Conservation (phyloP, 176 grass and related monocot genomes). For the Eragrostis curvula region DNA sequence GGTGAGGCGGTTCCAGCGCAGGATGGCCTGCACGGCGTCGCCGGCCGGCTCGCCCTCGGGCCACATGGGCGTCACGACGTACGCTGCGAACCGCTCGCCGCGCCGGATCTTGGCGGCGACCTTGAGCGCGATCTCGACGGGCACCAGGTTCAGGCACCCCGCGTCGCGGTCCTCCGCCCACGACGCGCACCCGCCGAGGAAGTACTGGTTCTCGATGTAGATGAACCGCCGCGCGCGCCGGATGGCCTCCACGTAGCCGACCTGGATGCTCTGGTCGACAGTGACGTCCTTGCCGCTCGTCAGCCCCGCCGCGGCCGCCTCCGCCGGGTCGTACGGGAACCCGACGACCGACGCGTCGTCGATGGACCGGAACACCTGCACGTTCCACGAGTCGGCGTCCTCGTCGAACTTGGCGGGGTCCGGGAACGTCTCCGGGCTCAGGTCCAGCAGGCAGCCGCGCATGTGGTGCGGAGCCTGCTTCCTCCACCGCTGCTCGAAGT, state of each 20-base stretch:
- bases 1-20: slow-evolving; percentile 73
- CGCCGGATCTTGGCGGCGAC: slow-evolving; percentile 67
- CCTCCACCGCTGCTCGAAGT: slow-evolving; percentile 86
- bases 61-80: slow-evolving; percentile 90
- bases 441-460: slow-evolving; percentile 51
- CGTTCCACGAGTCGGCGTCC: slow-evolving; percentile 59
- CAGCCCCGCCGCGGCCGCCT: slow-evolving; percentile 61
- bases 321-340: slow-evolving; percentile 56
- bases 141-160: slow-evolving; percentile 84
- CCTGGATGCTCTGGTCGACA: slow-evolving; percentile 78
- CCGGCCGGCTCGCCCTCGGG: slow-evolving; percentile 72
- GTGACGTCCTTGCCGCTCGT: slow-evolving; percentile 64
- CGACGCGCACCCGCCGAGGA: slow-evolving; percentile 80
- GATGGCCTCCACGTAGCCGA: slow-evolving; percentile 76
- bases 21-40: slow-evolving; percentile 75
- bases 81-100: slow-evolving; percentile 74
- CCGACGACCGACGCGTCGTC: slow-evolving; percentile 83
- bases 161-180: slow-evolving; percentile 64
- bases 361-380: slow-evolving; percentile 92
- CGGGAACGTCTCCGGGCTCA: slow-evolving; percentile 40
- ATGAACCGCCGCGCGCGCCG: slow-evolving; percentile 76
- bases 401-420: slow-evolving; percentile 27
- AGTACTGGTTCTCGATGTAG: slow-evolving; percentile 98
- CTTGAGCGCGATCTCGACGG: slow-evolving; percentile 88
- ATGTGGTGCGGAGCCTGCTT: slow-evolving; percentile 69